phyloP scores from a whole-genome alignment of 202 grass and related monocot species.

The Schoenoplectus tabernaemontani region DNA sequence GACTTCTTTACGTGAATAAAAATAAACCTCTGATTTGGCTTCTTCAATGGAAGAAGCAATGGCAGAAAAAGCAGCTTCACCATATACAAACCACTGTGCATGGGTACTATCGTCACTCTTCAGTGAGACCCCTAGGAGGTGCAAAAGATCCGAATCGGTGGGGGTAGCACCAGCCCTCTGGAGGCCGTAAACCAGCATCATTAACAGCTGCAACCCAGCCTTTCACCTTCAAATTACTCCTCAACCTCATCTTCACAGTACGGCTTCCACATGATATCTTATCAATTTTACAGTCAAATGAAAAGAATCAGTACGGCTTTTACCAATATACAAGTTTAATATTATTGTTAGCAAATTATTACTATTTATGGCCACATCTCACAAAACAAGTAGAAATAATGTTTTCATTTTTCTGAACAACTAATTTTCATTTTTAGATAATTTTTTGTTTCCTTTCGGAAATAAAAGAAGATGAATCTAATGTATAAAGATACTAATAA shows the following conservation, averaged over 20 bases:
- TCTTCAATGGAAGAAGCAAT: constrained; percentile 84
- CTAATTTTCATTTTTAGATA: too few relatives aligned
- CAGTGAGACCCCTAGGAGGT: constrained; percentile 71
- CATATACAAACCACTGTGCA: constrained; percentile 88
- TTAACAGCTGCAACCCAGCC: constrained; percentile 96
- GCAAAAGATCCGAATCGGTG: constrained; percentile 94
- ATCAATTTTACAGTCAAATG: constrained; percentile 2
- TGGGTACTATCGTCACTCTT: constrained; percentile 64
- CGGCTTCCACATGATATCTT: constrained; percentile 83
- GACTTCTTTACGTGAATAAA: neutral
- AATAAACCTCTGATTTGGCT: constrained; percentile 85
- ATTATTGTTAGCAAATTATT: too few relatives aligned
- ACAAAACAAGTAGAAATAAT: too few relatives aligned
- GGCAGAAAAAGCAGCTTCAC: constrained; percentile 76
- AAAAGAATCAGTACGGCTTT: too few relatives aligned
- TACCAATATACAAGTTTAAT: too few relatives aligned
- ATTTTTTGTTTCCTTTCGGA: too few relatives aligned
- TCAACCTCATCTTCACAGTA: constrained; percentile 57
- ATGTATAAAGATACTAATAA: too few relatives aligned
- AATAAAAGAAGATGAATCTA: too few relatives aligned
- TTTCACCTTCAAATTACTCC: constrained; percentile 67
- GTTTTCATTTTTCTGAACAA: too few relatives aligned
- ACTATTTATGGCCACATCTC: too few relatives aligned
- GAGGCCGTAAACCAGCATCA: constrained; percentile 66
- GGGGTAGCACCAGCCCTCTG: constrained; percentile 88